These are phyloP conservation scores for Anacardium occidentale DNA, from an alignment of 345 rosid genomes.

Conservation along the genomic window DNA sequence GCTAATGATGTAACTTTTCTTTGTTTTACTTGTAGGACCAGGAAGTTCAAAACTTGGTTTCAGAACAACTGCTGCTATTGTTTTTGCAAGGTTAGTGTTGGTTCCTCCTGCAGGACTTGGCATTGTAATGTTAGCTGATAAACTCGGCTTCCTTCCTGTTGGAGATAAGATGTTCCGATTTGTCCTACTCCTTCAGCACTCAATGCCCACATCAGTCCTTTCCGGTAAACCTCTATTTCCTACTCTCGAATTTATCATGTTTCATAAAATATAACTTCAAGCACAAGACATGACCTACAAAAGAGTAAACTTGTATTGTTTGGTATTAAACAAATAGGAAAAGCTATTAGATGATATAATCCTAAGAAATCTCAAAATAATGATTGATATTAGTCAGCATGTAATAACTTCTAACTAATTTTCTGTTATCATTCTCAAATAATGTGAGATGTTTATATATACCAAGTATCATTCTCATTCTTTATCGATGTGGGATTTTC, in stretches of 20 bases:
- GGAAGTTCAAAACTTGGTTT: conserved; percentile 96
- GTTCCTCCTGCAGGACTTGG: conserved; percentile 93
- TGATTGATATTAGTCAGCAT: neutral
- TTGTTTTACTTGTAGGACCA: conserved; percentile 59
- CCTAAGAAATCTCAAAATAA: neutral
- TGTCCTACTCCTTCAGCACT: conserved; percentile 84
- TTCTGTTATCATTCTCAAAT: too few relatives aligned
- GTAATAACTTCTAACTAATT: too few relatives aligned
- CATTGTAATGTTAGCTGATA: conserved; percentile 91
- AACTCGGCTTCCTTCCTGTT: conserved; percentile 91
- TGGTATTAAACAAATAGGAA: neutral
- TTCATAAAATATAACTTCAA: too few relatives aligned
- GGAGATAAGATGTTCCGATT: conserved; percentile 94
- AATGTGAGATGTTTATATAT: too few relatives aligned
- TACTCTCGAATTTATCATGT: neutral
- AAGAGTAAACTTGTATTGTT: too few relatives aligned
- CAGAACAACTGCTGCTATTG: conserved; percentile 82
- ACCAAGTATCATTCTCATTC: too few relatives aligned
- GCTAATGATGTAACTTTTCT: conserved; percentile 5
- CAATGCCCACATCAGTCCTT: conserved; percentile 98
- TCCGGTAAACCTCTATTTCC: conserved; percentile 47
- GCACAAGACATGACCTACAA: neutral
- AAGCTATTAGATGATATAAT: neutral
- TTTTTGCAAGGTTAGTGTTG: conserved; percentile 70
- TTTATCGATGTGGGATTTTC: too few relatives aligned